Base-by-base conservation (phyloP, 2,329 filamentous ascomycete species). In the Nemania serpens region DNA sequence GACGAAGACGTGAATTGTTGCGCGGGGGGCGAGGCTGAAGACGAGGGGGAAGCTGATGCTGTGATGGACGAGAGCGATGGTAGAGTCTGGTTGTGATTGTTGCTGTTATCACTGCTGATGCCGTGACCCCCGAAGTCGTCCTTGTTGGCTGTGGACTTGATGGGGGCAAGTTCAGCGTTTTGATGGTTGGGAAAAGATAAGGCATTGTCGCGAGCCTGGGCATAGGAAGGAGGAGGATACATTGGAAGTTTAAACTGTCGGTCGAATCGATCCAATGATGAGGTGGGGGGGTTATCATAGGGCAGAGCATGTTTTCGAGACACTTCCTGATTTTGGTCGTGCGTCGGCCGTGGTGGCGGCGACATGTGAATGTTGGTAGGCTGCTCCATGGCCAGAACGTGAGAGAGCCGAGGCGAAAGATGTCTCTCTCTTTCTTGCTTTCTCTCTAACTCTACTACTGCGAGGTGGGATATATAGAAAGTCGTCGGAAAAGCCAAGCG, bases 31-130 rank as follows among this genome's bases (percentile, higher is more conserved):
- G 71, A 70, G 46, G 69, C 33, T 41, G 68, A 65, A 37, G 63
- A 36, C 39, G 68, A 64, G 50, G 63, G 61, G 61, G 74, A 56
- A 51, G 63, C 62, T 61, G 73, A 58, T 41, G 70, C 61, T 6
- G 79, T 79, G 59, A 81, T 64, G 10, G 76, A 72, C 13, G 78
- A 78, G 34, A 81, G 68, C 9, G 79, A 78, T n/a, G 79, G 79
- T 3, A 81, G 70, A 13, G 69, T 73, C 53, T 70, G 73, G 41
- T 47, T 46, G n/a, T 66, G 63, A 5, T 33, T 55, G n/a, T 37
- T 53, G 12, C 25, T 39, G n/a, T 67, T 64, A 7, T 33, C 53
- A 13, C 37, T 48, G 6, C 17, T 47, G 34, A 10, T 45, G 17
- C 49, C 42, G 13, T 47, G 22, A 17, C 12, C 62, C 11, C 64